Evolutionary conservation across 768 basidiomycete species (phyloP).

Genomic region (Boletus sp.): DNA sequence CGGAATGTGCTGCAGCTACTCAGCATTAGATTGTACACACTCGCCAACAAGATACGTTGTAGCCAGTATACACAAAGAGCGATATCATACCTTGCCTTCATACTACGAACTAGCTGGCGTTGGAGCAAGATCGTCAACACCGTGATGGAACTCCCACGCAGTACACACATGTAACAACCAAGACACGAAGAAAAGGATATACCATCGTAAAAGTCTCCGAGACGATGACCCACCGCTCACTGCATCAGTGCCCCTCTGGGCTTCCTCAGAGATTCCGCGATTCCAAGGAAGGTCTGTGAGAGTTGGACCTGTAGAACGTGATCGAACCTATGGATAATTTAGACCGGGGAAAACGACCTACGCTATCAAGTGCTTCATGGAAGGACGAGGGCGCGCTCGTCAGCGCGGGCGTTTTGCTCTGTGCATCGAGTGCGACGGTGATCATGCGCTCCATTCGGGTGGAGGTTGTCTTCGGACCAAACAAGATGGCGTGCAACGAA

Average conservation of each 20-base stretch:
- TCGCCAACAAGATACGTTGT: too few species aligned
- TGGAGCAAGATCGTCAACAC: too few species aligned
- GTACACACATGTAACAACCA: background rate
- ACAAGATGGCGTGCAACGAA: conserved; percentile 56
- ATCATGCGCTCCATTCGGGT: conserved; percentile 43
- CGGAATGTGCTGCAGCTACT: too few species aligned
- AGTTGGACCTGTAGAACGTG: conserved; percentile 40
- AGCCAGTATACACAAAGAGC: background rate
- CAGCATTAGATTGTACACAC: too few species aligned
- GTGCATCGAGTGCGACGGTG: conserved; percentile 44
- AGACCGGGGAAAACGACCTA: conserved; percentile 18
- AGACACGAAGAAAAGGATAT: background rate
- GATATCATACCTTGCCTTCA: background rate
- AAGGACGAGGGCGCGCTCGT: conserved; percentile 41
- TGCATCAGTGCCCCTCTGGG: conserved; percentile 47
- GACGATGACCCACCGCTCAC: background rate
- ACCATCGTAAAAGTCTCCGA: background rate
- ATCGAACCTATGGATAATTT: background rate
- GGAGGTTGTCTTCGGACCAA: conserved; percentile 36
- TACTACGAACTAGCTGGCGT: background rate
- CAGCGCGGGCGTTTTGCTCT: conserved; percentile 32
- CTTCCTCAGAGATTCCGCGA: conserved; percentile 54
- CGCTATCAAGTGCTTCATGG: conserved; percentile 48
- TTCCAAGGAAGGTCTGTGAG: conserved; percentile 51
- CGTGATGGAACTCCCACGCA: too few species aligned